phyloP scores from a whole-genome alignment of 2,329 filamentous ascomycete genomes.

The Trichoderma pleuroti region DNA sequence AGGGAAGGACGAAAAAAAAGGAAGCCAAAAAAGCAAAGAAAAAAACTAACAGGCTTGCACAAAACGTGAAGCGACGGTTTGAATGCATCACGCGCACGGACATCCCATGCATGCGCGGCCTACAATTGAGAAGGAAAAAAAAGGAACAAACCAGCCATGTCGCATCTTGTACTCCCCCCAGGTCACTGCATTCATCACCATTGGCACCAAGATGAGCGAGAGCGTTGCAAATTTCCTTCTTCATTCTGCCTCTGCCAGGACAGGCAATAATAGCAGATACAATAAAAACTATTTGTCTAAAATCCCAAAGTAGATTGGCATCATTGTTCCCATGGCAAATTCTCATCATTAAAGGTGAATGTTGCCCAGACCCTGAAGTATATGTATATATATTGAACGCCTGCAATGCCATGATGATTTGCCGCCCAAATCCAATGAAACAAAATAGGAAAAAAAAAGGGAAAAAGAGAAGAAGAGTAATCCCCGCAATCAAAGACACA shows the following conservation, averaged over 20 bases:
- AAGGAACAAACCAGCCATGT: neutral
- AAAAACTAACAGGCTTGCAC: neutral
- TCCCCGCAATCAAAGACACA: conserved; percentile 13
- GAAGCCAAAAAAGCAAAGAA: neutral
- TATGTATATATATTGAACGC: conserved; percentile 20
- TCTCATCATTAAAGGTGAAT: conserved; percentile 1
- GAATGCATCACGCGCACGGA: neutral
- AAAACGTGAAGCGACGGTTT: neutral
- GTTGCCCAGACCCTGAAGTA: conserved; percentile 14
- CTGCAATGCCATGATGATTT: conserved; percentile 17
- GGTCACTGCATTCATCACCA: neutral
- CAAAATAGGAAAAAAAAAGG: neutral
- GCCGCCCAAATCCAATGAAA: conserved; percentile 10
- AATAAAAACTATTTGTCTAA: conserved; percentile 3
- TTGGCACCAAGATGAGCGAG: neutral
- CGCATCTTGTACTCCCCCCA: neutral
- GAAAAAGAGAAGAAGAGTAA: neutral
- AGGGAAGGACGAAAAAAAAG: neutral
- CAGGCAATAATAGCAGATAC: neutral
- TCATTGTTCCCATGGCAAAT: conserved; percentile 7
- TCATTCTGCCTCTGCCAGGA: neutral
- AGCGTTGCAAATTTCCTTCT: neutral
- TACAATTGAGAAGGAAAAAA: neutral
- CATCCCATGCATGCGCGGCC: neutral
- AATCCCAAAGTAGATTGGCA: conserved; percentile 2